Evolutionary conservation across 352 stramenopile genomes (phyloP).

Genomic region (Phytopythium mirpurense): DNA sequence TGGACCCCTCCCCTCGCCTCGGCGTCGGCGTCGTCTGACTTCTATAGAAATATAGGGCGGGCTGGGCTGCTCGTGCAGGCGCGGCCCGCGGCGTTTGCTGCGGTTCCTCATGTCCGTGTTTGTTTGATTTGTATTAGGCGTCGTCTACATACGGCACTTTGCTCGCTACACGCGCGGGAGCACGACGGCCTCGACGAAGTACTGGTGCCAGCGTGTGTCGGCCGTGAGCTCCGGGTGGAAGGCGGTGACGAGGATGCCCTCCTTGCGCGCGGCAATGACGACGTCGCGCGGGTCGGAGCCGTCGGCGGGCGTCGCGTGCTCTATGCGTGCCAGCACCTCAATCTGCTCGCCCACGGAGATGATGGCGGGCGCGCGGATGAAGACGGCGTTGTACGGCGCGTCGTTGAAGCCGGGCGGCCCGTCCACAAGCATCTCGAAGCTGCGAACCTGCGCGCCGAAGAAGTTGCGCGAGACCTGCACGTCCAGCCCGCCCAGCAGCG

Average conservation of each 20-base stretch:
- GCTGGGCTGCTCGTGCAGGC: not conserved
- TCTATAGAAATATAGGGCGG: constrained; percentile 10
- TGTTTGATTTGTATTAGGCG: not conserved
- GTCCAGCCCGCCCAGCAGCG: constrained; percentile 93
- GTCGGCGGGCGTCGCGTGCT: constrained; percentile 60
- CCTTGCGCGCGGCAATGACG: constrained; percentile 78
- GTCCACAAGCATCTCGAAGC: constrained; percentile 61
- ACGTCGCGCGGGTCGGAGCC: constrained; percentile 75
- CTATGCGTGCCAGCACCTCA: constrained; percentile 88
- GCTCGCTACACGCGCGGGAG: constrained; percentile 30
- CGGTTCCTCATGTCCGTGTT: not conserved
- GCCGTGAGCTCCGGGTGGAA: constrained; percentile 96
- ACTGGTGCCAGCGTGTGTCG: constrained; percentile 93
- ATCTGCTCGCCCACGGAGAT: constrained; percentile 88
- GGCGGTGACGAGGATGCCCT: constrained; percentile 91
- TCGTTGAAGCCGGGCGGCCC: constrained; percentile 50
- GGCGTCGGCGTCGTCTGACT: not conserved
- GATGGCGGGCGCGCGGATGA: constrained; percentile 96
- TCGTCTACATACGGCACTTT: not conserved
- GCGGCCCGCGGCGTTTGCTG: not conserved
- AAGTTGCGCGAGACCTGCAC: constrained; percentile 97
- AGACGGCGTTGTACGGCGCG: constrained; percentile 91
- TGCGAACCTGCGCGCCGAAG: constrained; percentile 93
- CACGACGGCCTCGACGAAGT: constrained; percentile 87
- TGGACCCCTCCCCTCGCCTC: not conserved